These are phyloP conservation scores for Yamadazyma blattariae DNA, from an alignment of 1,139 yeast species.

Conservation along the genomic window DNA sequence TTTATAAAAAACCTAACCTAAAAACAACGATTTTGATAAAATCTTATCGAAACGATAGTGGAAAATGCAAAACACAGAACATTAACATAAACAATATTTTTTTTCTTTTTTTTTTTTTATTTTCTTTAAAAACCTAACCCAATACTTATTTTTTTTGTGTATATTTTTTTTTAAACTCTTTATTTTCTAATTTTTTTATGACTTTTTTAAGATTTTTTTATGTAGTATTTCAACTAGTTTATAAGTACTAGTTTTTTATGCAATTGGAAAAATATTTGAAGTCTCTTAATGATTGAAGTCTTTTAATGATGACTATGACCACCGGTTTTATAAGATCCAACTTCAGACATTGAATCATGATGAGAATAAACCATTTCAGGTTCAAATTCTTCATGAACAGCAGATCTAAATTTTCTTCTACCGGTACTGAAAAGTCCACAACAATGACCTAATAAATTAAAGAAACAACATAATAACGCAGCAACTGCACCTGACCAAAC, in stretches of 20 bases:
- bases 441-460: conserved; percentile 43
- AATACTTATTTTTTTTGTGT: too few species aligned
- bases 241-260: too few species aligned
- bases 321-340: conserved; percentile 6
- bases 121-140: too few species aligned
- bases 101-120: too few species aligned
- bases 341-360: conserved; percentile 6
- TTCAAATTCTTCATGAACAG: conserved; percentile 18
- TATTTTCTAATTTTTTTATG: too few species aligned
- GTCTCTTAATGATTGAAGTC: too few species aligned
- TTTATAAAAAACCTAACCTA: conserved; percentile 4
- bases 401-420: conserved; percentile 28
- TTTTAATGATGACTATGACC: conserved; percentile 1
- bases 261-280: too few species aligned
- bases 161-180: too few species aligned
- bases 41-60: not conserved
- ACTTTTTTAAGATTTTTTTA: too few species aligned
- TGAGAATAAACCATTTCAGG: conserved; percentile 32
- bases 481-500: conserved; percentile 42
- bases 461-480: conserved; percentile 29
- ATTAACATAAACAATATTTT: too few species aligned
- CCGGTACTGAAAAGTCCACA: conserved; percentile 39
- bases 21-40: not conserved
- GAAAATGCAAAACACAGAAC: not conserved
- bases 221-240: too few species aligned